These are phyloP conservation scores for Erythrobasidium hasegawianum DNA, from an alignment of 1,284 basidiomycete genomes.

Conservation along the genomic window DNA sequence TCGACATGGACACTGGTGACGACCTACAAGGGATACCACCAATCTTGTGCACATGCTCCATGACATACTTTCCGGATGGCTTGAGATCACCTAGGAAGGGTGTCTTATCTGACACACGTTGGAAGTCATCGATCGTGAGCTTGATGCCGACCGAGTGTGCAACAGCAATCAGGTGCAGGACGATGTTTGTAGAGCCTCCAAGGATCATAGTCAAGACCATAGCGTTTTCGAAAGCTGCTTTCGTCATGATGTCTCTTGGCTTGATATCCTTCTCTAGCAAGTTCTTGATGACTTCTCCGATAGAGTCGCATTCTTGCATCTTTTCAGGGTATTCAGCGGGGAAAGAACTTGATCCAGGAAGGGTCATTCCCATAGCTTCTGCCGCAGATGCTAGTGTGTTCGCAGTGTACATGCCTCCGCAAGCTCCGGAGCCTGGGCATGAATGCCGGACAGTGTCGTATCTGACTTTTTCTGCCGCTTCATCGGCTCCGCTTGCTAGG, in stretches of 20 bases:
- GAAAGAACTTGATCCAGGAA: constrained; percentile 81
- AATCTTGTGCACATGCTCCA: constrained; percentile 86
- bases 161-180: constrained; percentile 83
- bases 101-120: constrained; percentile 72
- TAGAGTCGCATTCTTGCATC: constrained; percentile 74
- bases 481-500: constrained; percentile 78
- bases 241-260: constrained; percentile 94
- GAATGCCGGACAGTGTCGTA: constrained; percentile 79
- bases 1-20: not conserved
- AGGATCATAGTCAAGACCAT: constrained; percentile 92
- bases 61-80: constrained; percentile 80
- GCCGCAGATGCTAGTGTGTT: constrained; percentile 57
- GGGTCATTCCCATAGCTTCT: constrained; percentile 85
- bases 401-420: constrained; percentile 59
- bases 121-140: constrained; percentile 80
- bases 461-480: constrained; percentile 62
- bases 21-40: constrained; percentile 78
- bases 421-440: constrained; percentile 92
- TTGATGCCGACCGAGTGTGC: constrained; percentile 81
- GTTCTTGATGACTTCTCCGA: constrained; percentile 74
- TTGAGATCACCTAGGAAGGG: constrained; percentile 88
- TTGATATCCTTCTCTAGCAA: constrained; percentile 82
- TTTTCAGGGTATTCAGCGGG: constrained; percentile 80
- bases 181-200: constrained; percentile 90
- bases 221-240: constrained; percentile 91